phyloP scores from a whole-genome alignment of 177 flowering plant genomes.

The Telopea speciosissima region DNA sequence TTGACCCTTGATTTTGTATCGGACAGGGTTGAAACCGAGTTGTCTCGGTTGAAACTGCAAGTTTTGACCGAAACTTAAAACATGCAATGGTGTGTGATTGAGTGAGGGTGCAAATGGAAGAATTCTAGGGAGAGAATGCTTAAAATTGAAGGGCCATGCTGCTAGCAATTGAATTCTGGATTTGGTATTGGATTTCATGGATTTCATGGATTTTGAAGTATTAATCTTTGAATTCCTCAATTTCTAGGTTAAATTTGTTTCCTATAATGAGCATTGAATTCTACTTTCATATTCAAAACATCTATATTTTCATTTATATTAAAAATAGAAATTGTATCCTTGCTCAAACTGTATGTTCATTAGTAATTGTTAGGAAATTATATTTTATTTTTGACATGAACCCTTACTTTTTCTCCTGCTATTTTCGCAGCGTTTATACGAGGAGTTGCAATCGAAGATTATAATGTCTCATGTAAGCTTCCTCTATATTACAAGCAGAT shows the following conservation, averaged over 20 bases:
- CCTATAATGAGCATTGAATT: neutral
- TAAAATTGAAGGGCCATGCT: too few relatives aligned
- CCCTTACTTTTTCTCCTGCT: slow-evolving; percentile 12
- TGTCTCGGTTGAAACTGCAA: too few relatives aligned
- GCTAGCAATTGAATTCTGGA: neutral
- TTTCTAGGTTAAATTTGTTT: neutral
- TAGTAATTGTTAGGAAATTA: neutral
- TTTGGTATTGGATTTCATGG: neutral
- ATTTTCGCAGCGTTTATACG: slow-evolving; percentile 57
- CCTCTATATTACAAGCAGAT: neutral
- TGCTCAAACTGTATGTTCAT: neutral
- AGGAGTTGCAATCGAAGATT: slow-evolving; percentile 69
- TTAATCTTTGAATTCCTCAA: neutral
- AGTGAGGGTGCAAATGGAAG: neutral
- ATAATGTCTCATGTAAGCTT: slow-evolving; percentile 65
- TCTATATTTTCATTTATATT: too few relatives aligned
- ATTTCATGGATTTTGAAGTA: neutral
- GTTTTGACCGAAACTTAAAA: too few relatives aligned
- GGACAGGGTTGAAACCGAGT: too few relatives aligned
- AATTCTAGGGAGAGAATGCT: too few relatives aligned
- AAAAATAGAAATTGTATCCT: neutral
- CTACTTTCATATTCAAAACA: too few relatives aligned
- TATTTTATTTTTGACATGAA: neutral
- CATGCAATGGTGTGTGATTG: slow-evolving; percentile 38
- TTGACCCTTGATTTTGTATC: too few relatives aligned